Evolutionary conservation across 768 basidiomycete genomes (phyloP), one percentile per base, ranked within the genome.

Genomic region (Pisolithus microcarpus): DNA sequence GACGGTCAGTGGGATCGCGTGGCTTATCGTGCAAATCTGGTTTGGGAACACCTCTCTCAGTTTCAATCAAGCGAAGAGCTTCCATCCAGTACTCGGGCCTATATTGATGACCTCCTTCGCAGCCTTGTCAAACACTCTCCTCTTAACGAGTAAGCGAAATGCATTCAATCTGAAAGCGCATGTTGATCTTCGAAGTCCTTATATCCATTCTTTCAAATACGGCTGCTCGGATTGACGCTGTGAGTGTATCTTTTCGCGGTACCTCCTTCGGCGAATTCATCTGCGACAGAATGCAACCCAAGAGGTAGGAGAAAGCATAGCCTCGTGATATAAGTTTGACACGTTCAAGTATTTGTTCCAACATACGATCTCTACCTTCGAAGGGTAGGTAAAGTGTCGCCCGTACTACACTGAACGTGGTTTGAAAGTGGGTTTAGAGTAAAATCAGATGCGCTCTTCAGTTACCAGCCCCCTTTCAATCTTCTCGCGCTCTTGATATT

Each of bases 191-290:
- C 34, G 23, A 2, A 49, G 72, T 94, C 61, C 74, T 95, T 43
- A 93, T 95, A 53, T 93, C 90, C 7, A 89, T 94, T 43, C 69
- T 96, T 30, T 92, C 91, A 5, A 93, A 93, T 63, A 92, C 91
- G 0, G 91, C 91, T 52, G 87, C 88, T 2, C 73, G 78, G 46
- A 92, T 79, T 52, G 86, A 85, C 65, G 77, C 73, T 15, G 80
- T 80, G 51, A 48, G 77, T 64, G 28, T 30, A 39, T 38, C 51
- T 24, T 26, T 4, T 24, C 4, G 21, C 11, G 8, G 28, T 30
- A 28, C 15, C 8, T 36, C 8, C 21, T 28, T 43, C 6, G 45
- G 53, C 24, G 43, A 49, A 46, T 7, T n/a, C 11, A 19, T 49
- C 31, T 31, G 15, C 49, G 21, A 19, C 52, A 79, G 73, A 81